phyloP scores from a whole-genome alignment of 225 moss, liverwort and hornwort genomes.

The Antitrichia curtipendula region DNA sequence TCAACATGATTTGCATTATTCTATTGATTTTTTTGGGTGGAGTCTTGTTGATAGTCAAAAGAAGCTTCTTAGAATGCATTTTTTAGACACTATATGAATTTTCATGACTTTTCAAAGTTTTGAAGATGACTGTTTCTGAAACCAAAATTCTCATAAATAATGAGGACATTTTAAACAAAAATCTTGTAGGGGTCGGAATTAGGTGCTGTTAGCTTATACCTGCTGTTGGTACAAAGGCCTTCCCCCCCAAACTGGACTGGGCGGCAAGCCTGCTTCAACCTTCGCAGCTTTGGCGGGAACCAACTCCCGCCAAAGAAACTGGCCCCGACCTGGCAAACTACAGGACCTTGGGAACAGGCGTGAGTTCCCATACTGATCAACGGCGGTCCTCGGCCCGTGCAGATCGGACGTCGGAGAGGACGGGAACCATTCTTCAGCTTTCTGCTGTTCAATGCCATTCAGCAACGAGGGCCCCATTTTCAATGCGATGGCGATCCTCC shows the following conservation, averaged over 20 bases:
- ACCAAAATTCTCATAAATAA: not conserved
- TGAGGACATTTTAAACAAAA: not conserved
- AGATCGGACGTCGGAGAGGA: not conserved
- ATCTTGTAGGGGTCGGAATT: not conserved
- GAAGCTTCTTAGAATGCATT: fast-evolving
- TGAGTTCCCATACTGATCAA: not conserved
- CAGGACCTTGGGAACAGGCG: not conserved
- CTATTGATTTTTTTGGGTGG: not conserved
- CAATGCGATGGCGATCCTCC: not conserved
- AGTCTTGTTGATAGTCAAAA: not conserved
- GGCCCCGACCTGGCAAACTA: not conserved
- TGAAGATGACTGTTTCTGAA: not conserved
- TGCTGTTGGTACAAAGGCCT: not conserved
- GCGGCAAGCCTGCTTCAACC: not conserved
- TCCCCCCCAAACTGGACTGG: too few relatives aligned
- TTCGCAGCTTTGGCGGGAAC: not conserved
- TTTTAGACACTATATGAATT: not conserved
- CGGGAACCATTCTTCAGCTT: not conserved
- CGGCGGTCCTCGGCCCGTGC: not conserved
- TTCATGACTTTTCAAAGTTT: not conserved
- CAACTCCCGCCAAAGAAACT: not conserved
- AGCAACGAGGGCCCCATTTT: not conserved
- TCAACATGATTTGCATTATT: not conserved
- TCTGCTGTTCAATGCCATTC: not conserved
- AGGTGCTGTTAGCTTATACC: not conserved